Percentiles rank a stretch among this genome's conserved stretches.
phyloP scores from a whole-genome alignment of 345 rosid species.

The Salix udensis region DNA sequence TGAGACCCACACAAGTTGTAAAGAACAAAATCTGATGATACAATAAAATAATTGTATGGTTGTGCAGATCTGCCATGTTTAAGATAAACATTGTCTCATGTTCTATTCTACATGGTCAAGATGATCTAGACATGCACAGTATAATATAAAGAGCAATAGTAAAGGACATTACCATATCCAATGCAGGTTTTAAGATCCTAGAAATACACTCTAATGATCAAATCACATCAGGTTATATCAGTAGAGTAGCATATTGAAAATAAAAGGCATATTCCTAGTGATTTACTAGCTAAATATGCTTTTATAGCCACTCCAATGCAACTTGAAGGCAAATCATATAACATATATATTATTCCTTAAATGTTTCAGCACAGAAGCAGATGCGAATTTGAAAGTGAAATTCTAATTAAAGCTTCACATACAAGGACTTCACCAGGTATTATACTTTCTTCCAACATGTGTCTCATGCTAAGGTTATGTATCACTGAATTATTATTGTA shows the following conservation, averaged over 20 bases:
- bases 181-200: neutral
- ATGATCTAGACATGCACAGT: neutral
- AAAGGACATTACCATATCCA: neutral
- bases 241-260: neutral
- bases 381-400: slow-evolving; percentile 2
- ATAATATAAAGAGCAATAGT: neutral
- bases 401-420: slow-evolving; percentile 25
- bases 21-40: slow-evolving; percentile 1
- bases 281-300: neutral
- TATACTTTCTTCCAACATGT: slow-evolving; percentile 30
- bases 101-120: neutral
- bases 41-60: neutral
- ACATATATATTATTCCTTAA: slow-evolving; percentile 22
- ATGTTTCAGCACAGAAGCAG: slow-evolving; percentile 28
- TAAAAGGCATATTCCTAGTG: neutral
- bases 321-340: slow-evolving; percentile 5
- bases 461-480: slow-evolving; percentile 43
- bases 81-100: neutral
- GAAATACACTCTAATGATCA: neutral
- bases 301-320: slow-evolving; percentile 8
- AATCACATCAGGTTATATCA: neutral
- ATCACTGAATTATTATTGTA: slow-evolving; percentile 54
- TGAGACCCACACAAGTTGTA: slow-evolving; percentile 5
- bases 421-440: slow-evolving; percentile 31
- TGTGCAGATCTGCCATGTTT: neutral